Base-by-base conservation (phyloP, 805 yeast genomes). In the Candida gorgasii region DNA sequence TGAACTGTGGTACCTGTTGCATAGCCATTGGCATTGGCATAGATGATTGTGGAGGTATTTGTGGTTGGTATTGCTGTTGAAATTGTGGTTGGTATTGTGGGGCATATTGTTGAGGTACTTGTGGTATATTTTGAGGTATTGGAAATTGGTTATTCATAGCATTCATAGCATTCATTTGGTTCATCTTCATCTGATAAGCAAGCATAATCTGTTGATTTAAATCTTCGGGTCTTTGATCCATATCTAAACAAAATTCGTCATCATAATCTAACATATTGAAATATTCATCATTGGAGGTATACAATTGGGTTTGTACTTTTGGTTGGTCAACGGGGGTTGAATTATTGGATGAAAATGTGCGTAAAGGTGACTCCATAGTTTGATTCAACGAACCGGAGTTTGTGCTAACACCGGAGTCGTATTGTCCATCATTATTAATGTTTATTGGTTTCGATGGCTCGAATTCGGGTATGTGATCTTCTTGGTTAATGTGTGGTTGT, bases 201-300 rank as follows among this genome's bases (percentile, higher is more conserved):
- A 32, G 23, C 2, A 34, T 6, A 5, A 34, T 34, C 23, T 20
- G 37, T 34, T 34, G 29, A 22, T 19, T 34, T 14, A 23, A 34
- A 34, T 34, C 37, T 31, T 31, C 24, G 11, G 40, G 36, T 39
- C 36, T 20, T 51, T 70, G 75, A 42, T 69, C 75, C 11, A 63
- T 54, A 48, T 69, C 75, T 42, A 69, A 62, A 51, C 76, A 69
- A 47, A 51, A 69, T 26, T 68, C 73, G 44, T 69, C 75, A 46
- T 69, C 75, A 47, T 66, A 69, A 47, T 69, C 73, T 12, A 46
- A 35, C 20, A 36, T 30, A 15, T 29, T 35, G 14, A 41, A 41
- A 29, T 35, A 41, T 8, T 29, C 28, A 23, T 38, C 41, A 15
- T 30, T n/a, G 4, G 37, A 15, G 13, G 18, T 37, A 13, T 27